A percentile compares a stretch with the other conserved stretches of the same genome.
phyloP scores from a whole-genome alignment of 2,329 filamentous ascomycete genomes.

The Trematosphaeria pertusa region DNA sequence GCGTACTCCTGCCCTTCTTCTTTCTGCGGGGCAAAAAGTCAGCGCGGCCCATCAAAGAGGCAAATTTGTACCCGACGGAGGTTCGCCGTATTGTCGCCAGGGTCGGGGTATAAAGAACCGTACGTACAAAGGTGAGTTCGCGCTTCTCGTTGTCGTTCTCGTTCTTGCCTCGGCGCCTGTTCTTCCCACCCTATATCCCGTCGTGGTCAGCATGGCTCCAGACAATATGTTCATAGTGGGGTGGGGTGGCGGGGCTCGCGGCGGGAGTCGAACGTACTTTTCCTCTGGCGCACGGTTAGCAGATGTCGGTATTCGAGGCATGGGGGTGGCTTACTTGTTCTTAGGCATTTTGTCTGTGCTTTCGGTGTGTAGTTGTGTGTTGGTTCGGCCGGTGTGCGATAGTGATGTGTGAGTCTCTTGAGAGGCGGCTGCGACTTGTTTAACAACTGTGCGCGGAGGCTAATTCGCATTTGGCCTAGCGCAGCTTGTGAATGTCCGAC shows the following conservation, averaged over 20 bases:
- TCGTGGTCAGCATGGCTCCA: slow-evolving; percentile 23
- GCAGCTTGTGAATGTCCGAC: background rate
- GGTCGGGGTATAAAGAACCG: too few relatives aligned
- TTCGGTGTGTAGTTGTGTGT: slow-evolving; percentile 12
- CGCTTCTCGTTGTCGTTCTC: slow-evolving; percentile 96
- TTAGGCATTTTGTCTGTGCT: slow-evolving; percentile 77
- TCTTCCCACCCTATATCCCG: slow-evolving; percentile 84
- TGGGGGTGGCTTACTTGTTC: too few relatives aligned
- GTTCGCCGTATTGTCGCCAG: too few relatives aligned
- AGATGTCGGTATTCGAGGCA: too few relatives aligned
- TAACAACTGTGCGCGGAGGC: slow-evolving; percentile 6
- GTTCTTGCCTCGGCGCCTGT: slow-evolving; percentile 97
- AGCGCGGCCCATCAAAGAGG: too few relatives aligned
- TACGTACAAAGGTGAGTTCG: slow-evolving; percentile 96
- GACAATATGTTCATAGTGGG: slow-evolving; percentile 23
- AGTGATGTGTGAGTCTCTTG: background rate
- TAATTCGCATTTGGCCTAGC: slow-evolving; percentile 8
- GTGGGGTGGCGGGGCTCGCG: slow-evolving; percentile 32
- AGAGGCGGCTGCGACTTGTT: background rate
- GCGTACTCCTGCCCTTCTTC: slow-evolving; percentile 95
- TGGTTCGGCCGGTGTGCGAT: background rate
- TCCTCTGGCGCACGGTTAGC: too few relatives aligned
- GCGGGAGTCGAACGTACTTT: slow-evolving; percentile 68
- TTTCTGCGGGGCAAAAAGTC: too few relatives aligned
- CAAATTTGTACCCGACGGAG: too few relatives aligned